Percentiles rank a stretch among this genome's conserved stretches.
These are phyloP conservation scores for Trichophyton schoenleinii DNA, from an alignment of 2,329 filamentous ascomycete species.

Conservation along the genomic window DNA sequence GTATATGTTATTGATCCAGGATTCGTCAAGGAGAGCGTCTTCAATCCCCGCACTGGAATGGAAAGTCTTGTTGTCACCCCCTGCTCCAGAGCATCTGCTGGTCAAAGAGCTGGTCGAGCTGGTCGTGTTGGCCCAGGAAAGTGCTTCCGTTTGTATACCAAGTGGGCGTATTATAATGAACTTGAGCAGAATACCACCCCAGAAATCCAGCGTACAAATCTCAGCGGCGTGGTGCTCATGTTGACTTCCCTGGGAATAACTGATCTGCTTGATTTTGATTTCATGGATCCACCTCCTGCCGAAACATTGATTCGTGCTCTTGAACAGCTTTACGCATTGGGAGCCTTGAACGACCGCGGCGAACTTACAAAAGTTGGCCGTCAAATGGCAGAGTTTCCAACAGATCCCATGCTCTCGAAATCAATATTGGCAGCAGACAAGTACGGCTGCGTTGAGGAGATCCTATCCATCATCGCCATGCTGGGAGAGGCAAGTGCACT, in stretches of 20 bases:
- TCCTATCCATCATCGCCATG: conserved; percentile 90
- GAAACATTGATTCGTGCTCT: conserved; percentile 80
- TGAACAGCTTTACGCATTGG: conserved; percentile 82
- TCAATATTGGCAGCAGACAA: conserved; percentile 78
- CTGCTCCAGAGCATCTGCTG: conserved; percentile 80
- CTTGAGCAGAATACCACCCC: conserved; percentile 85
- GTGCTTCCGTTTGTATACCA: conserved; percentile 86
- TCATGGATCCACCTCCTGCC: conserved; percentile 84
- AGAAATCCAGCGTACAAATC: conserved; percentile 82
- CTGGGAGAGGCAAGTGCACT: conserved; percentile 75
- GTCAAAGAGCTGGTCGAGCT: conserved; percentile 83
- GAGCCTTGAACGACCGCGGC: conserved; percentile 76
- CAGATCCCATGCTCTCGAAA: conserved; percentile 82
- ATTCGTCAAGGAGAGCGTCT: conserved; percentile 90
- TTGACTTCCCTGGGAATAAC: conserved; percentile 87
- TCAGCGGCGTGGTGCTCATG: conserved; percentile 71
- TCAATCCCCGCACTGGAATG: conserved; percentile 85
- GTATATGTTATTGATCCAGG: conserved; percentile 93
- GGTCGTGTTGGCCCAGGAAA: conserved; percentile 86
- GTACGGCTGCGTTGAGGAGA: conserved; percentile 85
- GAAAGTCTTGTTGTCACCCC: conserved; percentile 82
- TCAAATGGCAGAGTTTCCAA: conserved; percentile 91
- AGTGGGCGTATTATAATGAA: conserved; percentile 88
- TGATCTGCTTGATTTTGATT: conserved; percentile 85
- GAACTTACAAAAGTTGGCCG: conserved; percentile 82